Conservation (phyloP, 257 asterid species). For the Rhazya stricta region DNA sequence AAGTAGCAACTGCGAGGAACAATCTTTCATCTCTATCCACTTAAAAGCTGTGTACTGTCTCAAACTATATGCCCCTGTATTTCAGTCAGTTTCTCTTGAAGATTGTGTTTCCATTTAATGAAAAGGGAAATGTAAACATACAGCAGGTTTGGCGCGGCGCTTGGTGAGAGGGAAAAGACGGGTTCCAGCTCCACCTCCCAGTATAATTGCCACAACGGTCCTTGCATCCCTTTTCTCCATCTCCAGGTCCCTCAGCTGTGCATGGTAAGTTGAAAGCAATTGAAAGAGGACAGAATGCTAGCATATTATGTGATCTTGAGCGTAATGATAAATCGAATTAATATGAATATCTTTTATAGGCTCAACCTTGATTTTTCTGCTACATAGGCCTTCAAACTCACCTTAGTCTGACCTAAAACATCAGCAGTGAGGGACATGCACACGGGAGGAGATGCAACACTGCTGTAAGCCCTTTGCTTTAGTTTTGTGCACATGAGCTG, state of each 20-base stretch:
- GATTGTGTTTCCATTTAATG: background rate
- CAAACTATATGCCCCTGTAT: too few relatives aligned
- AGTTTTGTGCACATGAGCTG: slow-evolving; percentile 40
- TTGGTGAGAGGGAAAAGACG: slow-evolving; percentile 92
- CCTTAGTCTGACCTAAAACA: slow-evolving; percentile 75
- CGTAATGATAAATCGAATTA: background rate
- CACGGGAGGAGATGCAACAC: slow-evolving; percentile 26
- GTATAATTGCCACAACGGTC: slow-evolving; percentile 80
- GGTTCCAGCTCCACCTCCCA: slow-evolving; percentile 99
- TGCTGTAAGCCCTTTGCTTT: slow-evolving; percentile 30
- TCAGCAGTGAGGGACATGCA: slow-evolving; percentile 62
- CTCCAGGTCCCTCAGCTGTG: slow-evolving; percentile 66
- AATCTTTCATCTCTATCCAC: background rate
- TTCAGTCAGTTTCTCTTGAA: background rate
- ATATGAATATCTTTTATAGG: background rate
- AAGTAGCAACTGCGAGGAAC: background rate
- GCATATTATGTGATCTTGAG: background rate
- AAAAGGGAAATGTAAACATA: slow-evolving; percentile 27
- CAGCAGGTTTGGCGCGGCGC: slow-evolving; percentile 97
- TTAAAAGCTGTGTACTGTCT: background rate
- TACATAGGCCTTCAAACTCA: slow-evolving; percentile 35
- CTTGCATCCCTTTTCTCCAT: slow-evolving; percentile 69
- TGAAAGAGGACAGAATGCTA: background rate
- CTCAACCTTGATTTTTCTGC: background rate
- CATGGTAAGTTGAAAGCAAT: background rate